Evolutionary conservation across 2,329 filamentous ascomycete genomes (phyloP).

Genomic region (Alternaria infectoria): DNA sequence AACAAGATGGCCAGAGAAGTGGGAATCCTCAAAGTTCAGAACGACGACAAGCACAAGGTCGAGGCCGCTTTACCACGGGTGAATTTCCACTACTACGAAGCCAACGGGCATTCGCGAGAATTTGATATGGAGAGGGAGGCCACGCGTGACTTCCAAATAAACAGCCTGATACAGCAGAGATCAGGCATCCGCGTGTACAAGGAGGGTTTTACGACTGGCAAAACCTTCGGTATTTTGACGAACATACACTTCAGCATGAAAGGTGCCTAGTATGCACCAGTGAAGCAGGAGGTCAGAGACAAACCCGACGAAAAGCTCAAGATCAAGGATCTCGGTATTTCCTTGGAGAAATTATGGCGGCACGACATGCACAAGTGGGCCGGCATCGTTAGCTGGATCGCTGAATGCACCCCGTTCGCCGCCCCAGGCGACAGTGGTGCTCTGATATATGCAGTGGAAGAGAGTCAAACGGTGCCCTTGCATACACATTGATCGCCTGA

Average conservation of each 20-base stretch:
- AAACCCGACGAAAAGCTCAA: neutral
- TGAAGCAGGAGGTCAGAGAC: neutral
- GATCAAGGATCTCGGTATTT: neutral
- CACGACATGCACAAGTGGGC: neutral
- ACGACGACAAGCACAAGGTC: neutral
- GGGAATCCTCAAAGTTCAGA: neutral
- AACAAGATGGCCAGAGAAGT: neutral
- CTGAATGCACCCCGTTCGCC: neutral
- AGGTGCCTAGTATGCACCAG: neutral
- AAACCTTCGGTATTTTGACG: neutral
- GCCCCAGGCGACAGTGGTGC: neutral
- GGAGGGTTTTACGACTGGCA: neutral
- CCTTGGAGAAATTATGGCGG: neutral
- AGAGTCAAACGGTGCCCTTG: neutral
- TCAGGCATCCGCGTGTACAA: neutral
- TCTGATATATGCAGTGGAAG: neutral
- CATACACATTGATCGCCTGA: neutral
- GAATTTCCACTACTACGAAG: neutral
- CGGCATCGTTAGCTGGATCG: neutral
- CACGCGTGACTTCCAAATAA: neutral
- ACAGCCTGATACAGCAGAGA: neutral
- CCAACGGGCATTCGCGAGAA: neutral
- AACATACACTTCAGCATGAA: neutral
- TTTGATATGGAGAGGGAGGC: neutral
- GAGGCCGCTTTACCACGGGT: neutral